These are phyloP conservation scores for Carex kokanica DNA, from an alignment of 176 grass and related monocot genomes.

Conservation along the genomic window DNA sequence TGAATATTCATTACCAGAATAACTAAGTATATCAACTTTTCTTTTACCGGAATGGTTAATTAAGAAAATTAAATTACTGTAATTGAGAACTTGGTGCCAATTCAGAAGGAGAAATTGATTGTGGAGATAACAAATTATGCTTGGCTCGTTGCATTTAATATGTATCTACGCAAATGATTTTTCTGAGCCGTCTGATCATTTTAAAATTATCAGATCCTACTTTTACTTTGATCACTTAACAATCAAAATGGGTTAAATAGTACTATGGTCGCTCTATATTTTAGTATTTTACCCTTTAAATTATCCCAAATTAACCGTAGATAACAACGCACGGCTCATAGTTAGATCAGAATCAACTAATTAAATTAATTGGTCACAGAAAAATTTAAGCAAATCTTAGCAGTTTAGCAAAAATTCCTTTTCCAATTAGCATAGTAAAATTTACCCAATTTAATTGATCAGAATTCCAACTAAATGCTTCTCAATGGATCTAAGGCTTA, in stretches of 20 bases:
- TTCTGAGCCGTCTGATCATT: not conserved
- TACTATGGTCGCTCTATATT: not conserved
- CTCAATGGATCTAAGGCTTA: not conserved
- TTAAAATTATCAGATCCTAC: not conserved
- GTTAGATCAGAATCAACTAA: constrained; percentile 6
- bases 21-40: too few relatives aligned
- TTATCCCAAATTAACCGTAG: not conserved
- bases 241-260: not conserved
- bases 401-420: not conserved
- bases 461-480: not conserved
- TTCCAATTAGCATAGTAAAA: not conserved
- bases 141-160: not conserved
- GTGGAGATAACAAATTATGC: not conserved
- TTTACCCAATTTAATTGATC: not conserved
- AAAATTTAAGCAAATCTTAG: not conserved
- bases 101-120: not conserved
- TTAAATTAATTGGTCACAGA: not conserved
- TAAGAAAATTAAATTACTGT: not conserved
- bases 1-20: too few relatives aligned
- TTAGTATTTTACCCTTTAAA: not conserved
- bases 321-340: not conserved
- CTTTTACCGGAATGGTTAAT: not conserved
- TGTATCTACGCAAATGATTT: not conserved
- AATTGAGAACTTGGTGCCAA: not conserved
- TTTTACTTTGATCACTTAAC: not conserved